Base-by-base conservation (phyloP, 805 yeast species). In the Kuraishia hungarica region DNA sequence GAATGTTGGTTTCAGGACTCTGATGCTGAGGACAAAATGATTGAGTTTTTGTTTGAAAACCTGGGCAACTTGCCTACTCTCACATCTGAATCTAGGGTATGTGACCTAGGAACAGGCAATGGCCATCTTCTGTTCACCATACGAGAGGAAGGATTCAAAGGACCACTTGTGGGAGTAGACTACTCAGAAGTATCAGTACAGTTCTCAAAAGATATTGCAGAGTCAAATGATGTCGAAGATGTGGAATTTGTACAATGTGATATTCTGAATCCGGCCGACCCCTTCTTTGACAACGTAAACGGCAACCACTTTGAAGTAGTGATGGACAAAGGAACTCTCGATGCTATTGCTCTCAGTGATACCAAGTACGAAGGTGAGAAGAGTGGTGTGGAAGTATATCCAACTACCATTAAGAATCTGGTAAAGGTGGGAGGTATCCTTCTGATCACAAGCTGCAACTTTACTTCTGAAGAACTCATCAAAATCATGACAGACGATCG, bases 1-100 rank as follows among this genome's bases (percentile, higher is more conserved):
- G 98, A 94, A 68, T 81, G 92, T 67, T 94, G 99, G 99, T 94
- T 94, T 69, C 84, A 87, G 60, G 99, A 94, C 64, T 86, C 88
- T n/a, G 91, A 87, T 63, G 98, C 99, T 0, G 98, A 93, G 65
- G 77, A 76, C 57, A 86, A 83, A 65, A 86, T 94, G 83, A 77
- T 87, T n/a, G 81, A 82, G 52, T 92, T 86, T 62, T 67, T 93
- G 6, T 70, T 76, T 19, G 81, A 81, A 2, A 78, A 84, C 59
- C 50, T 79, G 2, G 75, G 75, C 1, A 57, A 65, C 58, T 3
- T 60, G 51, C 29, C 68, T 55, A 51, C 56, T 62, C 19, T 77
- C 57, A 39, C 62, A 7, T 67, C 66, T 1, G 39, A 49, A 13
- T 21, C 48, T 2, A 68, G 70, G 1, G 75, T 92, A 52, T 70